A percentile compares a stretch with the other conserved stretches of the same genome.
phyloP scores from a whole-genome alignment of 2,329 filamentous ascomycete species.

The Dactylonectria estremocensis region DNA sequence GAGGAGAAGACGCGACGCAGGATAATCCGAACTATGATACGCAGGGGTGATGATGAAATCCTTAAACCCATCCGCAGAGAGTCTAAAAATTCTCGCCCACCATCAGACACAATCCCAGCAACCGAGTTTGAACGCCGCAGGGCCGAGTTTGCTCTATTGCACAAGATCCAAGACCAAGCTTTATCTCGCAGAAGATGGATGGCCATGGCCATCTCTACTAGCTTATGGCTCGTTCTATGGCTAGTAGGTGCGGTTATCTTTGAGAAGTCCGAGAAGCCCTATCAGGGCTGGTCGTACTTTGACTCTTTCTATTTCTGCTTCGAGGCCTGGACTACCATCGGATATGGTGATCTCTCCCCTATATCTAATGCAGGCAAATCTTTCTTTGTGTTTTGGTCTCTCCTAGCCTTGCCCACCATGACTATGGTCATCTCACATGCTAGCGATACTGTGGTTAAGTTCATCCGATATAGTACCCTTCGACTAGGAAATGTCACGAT shows the following conservation, averaged over 20 bases:
- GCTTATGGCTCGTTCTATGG: conserved; percentile 83
- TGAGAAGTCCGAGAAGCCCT: conserved; percentile 63
- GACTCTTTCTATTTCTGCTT: conserved; percentile 89
- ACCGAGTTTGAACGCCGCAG: conserved; percentile 74
- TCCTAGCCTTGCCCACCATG: conserved; percentile 89
- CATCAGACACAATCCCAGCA: conserved; percentile 31
- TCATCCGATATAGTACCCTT: conserved; percentile 69
- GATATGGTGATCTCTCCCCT: conserved; percentile 86
- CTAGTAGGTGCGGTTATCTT: conserved; percentile 85
- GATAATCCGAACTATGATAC: conserved; percentile 62
- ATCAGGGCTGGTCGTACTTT: conserved; percentile 81
- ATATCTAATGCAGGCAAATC: conserved; percentile 82
- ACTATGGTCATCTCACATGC: conserved; percentile 89
- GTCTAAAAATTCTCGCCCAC: conserved; percentile 23
- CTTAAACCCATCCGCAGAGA: conserved; percentile 63
- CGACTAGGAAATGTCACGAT: conserved; percentile 73
- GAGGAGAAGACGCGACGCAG: conserved; percentile 71
- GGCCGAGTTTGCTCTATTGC: conserved; percentile 85
- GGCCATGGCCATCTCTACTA: conserved; percentile 76
- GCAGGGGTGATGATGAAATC: conserved; percentile 62
- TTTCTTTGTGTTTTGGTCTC: conserved; percentile 93
- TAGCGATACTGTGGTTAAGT: conserved; percentile 84
- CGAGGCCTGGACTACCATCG: conserved; percentile 85
- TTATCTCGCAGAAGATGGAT: conserved; percentile 80
- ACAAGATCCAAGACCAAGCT: conserved; percentile 79